phyloP scores from a whole-genome alignment of 306 rosid genomes.

The Delonix regia region DNA sequence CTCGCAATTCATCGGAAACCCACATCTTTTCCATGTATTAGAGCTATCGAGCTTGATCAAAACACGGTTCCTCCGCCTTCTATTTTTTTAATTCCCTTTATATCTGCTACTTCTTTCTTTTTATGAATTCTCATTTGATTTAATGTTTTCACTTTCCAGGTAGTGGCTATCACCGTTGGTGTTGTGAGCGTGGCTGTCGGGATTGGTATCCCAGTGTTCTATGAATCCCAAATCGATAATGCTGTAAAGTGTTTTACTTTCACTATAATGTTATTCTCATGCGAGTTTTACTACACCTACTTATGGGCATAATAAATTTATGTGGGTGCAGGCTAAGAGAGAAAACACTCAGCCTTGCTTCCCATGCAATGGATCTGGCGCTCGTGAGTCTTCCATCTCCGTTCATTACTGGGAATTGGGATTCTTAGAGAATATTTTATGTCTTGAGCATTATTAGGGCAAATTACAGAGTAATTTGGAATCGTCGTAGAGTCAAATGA shows the following conservation, averaged over 20 bases:
- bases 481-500: slow-evolving; percentile 7
- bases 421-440: slow-evolving; percentile 11
- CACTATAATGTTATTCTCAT: neutral
- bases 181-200: slow-evolving; percentile 78
- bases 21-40: slow-evolving; percentile 68
- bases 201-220: slow-evolving; percentile 87
- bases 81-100: too few relatives aligned
- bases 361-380: slow-evolving; percentile 95
- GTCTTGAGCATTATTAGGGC: neutral
- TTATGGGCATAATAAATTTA: neutral
- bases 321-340: slow-evolving; percentile 73
- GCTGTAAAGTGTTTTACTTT: slow-evolving; percentile 59
- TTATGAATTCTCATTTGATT: neutral
- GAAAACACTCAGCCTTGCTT: slow-evolving; percentile 95
- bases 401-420: neutral
- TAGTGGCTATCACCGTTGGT: slow-evolving; percentile 85
- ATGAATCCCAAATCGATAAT: slow-evolving; percentile 85
- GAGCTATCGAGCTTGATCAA: slow-evolving; percentile 88
- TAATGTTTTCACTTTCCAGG: slow-evolving; percentile 57
- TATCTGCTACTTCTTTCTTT: neutral
- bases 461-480: neutral
- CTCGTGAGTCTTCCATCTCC: slow-evolving; percentile 62
- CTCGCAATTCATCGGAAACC: slow-evolving; percentile 54
- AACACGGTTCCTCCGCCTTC: slow-evolving; percentile 64
- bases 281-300: neutral